Percentiles rank a stretch among this genome's conserved stretches.
These are phyloP conservation scores for Passiflora organensis DNA, from an alignment of 345 rosid species.

Conservation along the genomic window DNA sequence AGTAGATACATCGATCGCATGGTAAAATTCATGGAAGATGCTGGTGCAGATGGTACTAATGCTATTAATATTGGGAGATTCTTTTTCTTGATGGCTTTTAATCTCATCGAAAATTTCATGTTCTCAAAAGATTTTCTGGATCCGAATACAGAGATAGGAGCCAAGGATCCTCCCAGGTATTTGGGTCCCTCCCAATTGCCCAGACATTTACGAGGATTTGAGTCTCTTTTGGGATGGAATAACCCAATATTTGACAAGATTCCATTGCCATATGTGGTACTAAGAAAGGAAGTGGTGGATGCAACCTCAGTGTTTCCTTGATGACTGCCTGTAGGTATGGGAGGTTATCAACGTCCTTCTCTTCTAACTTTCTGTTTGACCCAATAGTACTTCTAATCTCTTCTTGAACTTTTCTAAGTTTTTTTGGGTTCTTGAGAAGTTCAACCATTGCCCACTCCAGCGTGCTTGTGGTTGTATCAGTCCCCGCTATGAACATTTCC, in stretches of 20 bases:
- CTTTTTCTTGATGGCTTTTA: conserved; percentile 64
- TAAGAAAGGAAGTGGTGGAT: conserved; percentile 71
- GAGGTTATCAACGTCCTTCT: conserved; percentile 47
- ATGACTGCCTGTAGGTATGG: conserved; percentile 66
- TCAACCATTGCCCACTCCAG: conserved; percentile 91
- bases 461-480: conserved; percentile 82
- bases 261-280: conserved; percentile 81
- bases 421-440: conserved; percentile 49
- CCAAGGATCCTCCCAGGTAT: conserved; percentile 50
- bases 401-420: conserved; percentile 40
- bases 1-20: conserved; percentile 44
- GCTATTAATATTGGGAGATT: conserved; percentile 55
- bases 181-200: conserved; percentile 64
- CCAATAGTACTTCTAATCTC: conserved; percentile 43
- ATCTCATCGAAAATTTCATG: conserved; percentile 61
- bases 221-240: conserved; percentile 60
- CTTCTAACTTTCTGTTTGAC: conserved; percentile 39
- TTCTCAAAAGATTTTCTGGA: conserved; percentile 67
- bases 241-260: conserved; percentile 49
- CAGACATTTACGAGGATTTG: conserved; percentile 63
- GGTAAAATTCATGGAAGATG: conserved; percentile 44
- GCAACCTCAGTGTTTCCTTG: conserved; percentile 71
- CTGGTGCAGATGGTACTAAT: conserved; percentile 34
- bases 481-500: conserved; percentile 89
- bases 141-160: conserved; percentile 50